These are phyloP conservation scores for Daldinia sp. DNA, from an alignment of 2,329 filamentous ascomycete species.

Conservation along the genomic window DNA sequence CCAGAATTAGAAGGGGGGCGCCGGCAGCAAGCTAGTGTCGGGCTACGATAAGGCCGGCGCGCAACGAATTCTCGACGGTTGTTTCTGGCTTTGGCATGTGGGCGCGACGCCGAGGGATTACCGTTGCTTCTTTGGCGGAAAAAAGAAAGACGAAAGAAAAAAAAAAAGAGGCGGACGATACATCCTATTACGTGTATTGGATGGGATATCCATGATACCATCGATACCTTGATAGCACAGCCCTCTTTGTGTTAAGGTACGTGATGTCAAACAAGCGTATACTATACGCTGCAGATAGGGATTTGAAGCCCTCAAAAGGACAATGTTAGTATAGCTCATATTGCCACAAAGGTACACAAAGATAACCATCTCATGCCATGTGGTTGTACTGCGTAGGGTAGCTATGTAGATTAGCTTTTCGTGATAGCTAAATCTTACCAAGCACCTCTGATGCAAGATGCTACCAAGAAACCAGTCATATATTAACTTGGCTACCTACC, in stretches of 20 bases:
- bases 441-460: constrained; percentile 5
- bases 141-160: neutral
- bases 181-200: constrained; percentile 12
- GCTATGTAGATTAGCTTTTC: constrained; percentile 5
- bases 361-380: constrained; percentile 2
- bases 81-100: constrained; percentile 11
- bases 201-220: constrained; percentile 9
- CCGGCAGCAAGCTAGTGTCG: constrained; percentile 28
- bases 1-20: constrained; percentile 13
- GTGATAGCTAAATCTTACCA: constrained; percentile 7
- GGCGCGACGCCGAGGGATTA: constrained; percentile 10
- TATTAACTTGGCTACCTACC: neutral
- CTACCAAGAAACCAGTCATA: constrained; percentile 8
- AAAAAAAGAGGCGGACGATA: neutral
- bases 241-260: neutral
- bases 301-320: neutral
- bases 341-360: constrained; percentile 1
- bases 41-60: constrained; percentile 26
- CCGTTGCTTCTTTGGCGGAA: neutral
- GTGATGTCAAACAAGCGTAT: neutral
- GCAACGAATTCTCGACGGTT: constrained; percentile 16
- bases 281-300: neutral
- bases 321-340: neutral
- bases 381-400: constrained; percentile 10
- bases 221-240: neutral